A percentile compares a stretch with the other conserved stretches of the same genome.
These are phyloP conservation scores for Cytidiella melzeri DNA, from an alignment of 768 basidiomycete species.

Conservation along the genomic window DNA sequence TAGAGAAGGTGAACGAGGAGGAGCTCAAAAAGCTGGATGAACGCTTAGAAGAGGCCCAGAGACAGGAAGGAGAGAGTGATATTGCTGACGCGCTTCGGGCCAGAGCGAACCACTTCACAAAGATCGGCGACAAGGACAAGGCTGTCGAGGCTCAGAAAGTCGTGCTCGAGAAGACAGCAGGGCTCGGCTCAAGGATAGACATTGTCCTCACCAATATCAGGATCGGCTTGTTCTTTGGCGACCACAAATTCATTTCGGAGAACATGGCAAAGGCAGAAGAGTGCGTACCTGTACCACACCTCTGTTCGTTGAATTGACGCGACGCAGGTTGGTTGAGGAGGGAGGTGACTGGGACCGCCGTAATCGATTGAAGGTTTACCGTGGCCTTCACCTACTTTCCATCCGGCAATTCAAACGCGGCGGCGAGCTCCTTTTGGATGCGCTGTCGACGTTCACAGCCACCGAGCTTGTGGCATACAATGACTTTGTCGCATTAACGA, in stretches of 20 bases:
- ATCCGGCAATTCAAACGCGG: slow-evolving; percentile 90
- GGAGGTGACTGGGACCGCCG: slow-evolving; percentile 98
- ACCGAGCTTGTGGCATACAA: slow-evolving; percentile 84
- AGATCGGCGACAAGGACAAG: slow-evolving; percentile 89
- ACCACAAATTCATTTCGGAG: slow-evolving; percentile 61
- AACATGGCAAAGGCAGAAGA: slow-evolving; percentile 78
- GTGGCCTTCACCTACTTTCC: slow-evolving; percentile 76
- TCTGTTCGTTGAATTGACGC: no score
- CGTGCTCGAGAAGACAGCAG: slow-evolving; percentile 88
- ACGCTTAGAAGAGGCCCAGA: slow-evolving; percentile 77
- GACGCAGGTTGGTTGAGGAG: slow-evolving; percentile 74
- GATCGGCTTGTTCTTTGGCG: slow-evolving; percentile 86
- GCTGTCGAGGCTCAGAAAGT: slow-evolving; percentile 75
- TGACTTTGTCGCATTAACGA: slow-evolving; percentile 82
- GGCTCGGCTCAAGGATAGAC: slow-evolving; percentile 90
- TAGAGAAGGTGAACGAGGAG: slow-evolving; percentile 67
- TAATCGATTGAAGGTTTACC: slow-evolving; percentile 95
- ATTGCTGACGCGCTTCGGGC: slow-evolving; percentile 84
- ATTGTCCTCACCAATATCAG: slow-evolving; percentile 83
- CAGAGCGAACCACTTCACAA: slow-evolving; percentile 77
- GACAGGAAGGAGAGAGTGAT: slow-evolving; percentile 90
- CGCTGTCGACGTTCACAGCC: slow-evolving; percentile 91
- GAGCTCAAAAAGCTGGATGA: slow-evolving; percentile 73
- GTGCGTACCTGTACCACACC: slow-evolving; percentile 42
- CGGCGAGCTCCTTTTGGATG: slow-evolving; percentile 82